Evolutionary conservation across 495 filamentous ascomycete species (phyloP), one percentile per base, ranked within the genome.

Genomic region (Lasiosphaeria ovina): DNA sequence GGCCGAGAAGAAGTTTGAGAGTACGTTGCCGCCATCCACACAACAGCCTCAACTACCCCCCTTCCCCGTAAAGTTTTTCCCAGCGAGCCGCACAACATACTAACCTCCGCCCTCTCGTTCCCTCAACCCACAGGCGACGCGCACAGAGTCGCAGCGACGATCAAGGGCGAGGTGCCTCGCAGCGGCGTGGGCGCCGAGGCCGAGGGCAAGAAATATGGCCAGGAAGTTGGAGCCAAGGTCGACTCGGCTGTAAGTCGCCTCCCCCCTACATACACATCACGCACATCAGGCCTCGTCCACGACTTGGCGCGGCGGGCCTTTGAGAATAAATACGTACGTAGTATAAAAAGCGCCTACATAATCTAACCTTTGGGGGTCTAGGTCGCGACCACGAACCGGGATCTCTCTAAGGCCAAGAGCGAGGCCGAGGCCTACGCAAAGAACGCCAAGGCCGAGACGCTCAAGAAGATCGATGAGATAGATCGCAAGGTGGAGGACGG

Each of bases 1-100:
- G 34, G 93, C 93, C 10, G 83, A 89, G 81, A 89, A 93, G 78
- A 75, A 92, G 61, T 80, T 89, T 63, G 91, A 96, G 78, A 81
- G 94, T 96, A 74, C 54, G 51, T 51, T 34, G 47, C 34, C 10
- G 3, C 32, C n/a, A 35, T 47, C 55, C 45, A 34, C 17, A 59
- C 16, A 11, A 51, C 34, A 32, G 10, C 35, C 10, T 38, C 14
- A 47, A 11, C 34, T 52, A 42, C 51, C 12, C 17, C 5, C 17
- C 24, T 24, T 24, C 24, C 24, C 24, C 24, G 24, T 24, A 24
- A 11, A 48, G 6, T 6, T 5, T 44, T 32, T 32, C 55, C 31
- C 4, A 49, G 6, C 16, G 10, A 53, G 9, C 16, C 32, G 3
- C 31, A 14, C 51, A 35, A 53, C 32, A 8, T 35, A 8, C 10